These are phyloP conservation scores for Ophiostoma triangulosporum DNA, from an alignment of 2,329 filamentous ascomycete species.

Conservation along the genomic window DNA sequence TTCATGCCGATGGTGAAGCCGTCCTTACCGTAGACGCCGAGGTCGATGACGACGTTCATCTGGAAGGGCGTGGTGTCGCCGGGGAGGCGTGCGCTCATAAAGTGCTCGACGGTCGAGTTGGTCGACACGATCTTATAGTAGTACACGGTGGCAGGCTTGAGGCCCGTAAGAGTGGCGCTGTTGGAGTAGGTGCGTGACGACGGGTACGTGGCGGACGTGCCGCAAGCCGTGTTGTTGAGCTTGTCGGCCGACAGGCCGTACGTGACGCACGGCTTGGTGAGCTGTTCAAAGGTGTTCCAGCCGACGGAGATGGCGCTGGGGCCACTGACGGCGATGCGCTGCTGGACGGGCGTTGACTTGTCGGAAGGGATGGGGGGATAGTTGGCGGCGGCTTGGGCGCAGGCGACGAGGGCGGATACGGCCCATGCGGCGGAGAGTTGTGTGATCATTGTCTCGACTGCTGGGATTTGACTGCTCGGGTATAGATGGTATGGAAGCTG, in stretches of 20 bases:
- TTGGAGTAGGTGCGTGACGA: slow-evolving; percentile 42
- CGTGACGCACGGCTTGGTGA: slow-evolving; percentile 32
- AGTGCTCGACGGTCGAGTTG: slow-evolving; percentile 40
- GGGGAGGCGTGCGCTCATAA: slow-evolving; percentile 37
- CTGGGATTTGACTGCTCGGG: no score
- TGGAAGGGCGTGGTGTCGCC: slow-evolving; percentile 42
- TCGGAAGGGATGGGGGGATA: slow-evolving; percentile 35
- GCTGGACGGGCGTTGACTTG: slow-evolving; percentile 38
- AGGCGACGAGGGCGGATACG: slow-evolving; percentile 11
- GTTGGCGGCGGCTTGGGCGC: slow-evolving; percentile 14
- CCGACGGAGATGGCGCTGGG: slow-evolving; percentile 34
- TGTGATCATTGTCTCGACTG: slow-evolving; percentile 13
- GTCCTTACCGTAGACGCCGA: slow-evolving; percentile 40
- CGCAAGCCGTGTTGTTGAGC: slow-evolving; percentile 29
- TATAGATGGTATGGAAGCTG: no score
- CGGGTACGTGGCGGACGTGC: slow-evolving; percentile 33
- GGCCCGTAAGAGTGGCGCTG: slow-evolving; percentile 29
- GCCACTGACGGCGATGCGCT: slow-evolving; percentile 37
- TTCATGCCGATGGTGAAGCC: slow-evolving; percentile 35
- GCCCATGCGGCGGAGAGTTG: slow-evolving; percentile 1
- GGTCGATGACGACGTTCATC: slow-evolving; percentile 38
- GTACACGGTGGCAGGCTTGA: slow-evolving; percentile 41
- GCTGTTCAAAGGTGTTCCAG: slow-evolving; percentile 42
- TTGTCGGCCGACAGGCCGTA: slow-evolving; percentile 31
- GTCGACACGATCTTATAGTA: slow-evolving; percentile 46